phyloP scores from a whole-genome alignment of 2,329 filamentous ascomycete species.

The Fusarium falciforme region DNA sequence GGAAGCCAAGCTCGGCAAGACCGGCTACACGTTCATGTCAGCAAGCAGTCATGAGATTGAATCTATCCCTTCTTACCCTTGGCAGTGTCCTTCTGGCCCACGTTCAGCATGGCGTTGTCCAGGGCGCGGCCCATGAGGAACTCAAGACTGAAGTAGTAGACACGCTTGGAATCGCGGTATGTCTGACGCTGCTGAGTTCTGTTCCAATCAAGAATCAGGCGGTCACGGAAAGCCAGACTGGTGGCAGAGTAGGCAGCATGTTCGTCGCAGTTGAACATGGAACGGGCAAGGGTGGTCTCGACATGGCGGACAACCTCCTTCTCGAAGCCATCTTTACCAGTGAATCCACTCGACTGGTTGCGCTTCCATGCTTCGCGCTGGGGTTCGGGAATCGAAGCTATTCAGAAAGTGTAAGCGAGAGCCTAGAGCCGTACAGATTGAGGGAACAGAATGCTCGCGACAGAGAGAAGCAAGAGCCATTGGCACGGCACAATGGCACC shows the following conservation, averaged over 20 bases:
- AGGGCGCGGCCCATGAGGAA: conserved; percentile 97
- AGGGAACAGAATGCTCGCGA: neutral
- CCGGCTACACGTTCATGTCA: conserved; percentile 70
- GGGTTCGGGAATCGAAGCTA: conserved; percentile 85
- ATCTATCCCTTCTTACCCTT: conserved; percentile 66
- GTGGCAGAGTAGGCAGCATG: conserved; percentile 91
- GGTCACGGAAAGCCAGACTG: conserved; percentile 91
- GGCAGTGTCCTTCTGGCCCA: conserved; percentile 86
- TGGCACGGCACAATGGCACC: conserved; percentile 9
- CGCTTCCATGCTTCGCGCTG: conserved; percentile 84
- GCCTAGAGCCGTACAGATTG: neutral
- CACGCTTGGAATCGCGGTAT: conserved; percentile 87
- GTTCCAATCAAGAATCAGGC: conserved; percentile 96
- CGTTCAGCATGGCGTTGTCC: conserved; percentile 98
- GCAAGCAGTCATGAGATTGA: neutral
- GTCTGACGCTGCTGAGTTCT: conserved; percentile 97
- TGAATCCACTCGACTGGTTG: conserved; percentile 75
- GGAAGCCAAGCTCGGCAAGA: conserved; percentile 89
- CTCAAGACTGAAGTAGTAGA: conserved; percentile 97
- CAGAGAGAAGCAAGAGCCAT: neutral
- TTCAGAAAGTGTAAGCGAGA: conserved; percentile 21
- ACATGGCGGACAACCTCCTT: conserved; percentile 91
- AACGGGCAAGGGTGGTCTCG: conserved; percentile 94
- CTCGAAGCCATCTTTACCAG: conserved; percentile 84
- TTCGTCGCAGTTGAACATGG: conserved; percentile 98